phyloP scores from a whole-genome alignment of 176 grass and related monocot species.

The Rhynchospora breviuscula region DNA sequence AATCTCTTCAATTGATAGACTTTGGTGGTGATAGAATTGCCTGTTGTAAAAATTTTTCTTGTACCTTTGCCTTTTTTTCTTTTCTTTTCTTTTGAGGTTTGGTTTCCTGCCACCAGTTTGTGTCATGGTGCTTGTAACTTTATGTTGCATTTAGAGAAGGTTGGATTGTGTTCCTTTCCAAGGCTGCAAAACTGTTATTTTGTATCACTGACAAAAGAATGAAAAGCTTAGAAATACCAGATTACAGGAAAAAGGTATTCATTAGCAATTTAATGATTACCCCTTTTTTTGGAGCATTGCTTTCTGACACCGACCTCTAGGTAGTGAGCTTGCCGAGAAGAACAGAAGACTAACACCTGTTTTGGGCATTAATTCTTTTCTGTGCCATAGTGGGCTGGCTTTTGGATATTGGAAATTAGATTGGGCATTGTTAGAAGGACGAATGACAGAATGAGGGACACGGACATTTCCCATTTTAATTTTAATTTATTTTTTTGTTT shows the following conservation, averaged over 20 bases:
- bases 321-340: no score
- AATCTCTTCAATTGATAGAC: slow-evolving; percentile 60
- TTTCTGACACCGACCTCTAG: no score
- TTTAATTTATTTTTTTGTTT: no score
- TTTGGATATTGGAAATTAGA: no score
- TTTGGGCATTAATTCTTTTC: no score
- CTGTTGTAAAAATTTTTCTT: slow-evolving; percentile 6
- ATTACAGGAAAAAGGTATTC: slow-evolving; percentile 1
- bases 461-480: no score
- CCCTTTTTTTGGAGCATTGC: no score
- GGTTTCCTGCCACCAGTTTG: neutral
- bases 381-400: no score
- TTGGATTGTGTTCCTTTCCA: slow-evolving; percentile 11
- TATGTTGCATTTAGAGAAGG: neutral
- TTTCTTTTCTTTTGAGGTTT: neutral
- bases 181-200: slow-evolving; percentile 1
- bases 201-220: slow-evolving; percentile 10
- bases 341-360: no score
- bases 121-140: neutral
- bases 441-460: no score
- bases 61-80: neutral
- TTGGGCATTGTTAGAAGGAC: no score
- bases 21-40: neutral
- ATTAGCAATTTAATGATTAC: neutral
- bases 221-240: slow-evolving; percentile 18